These are phyloP conservation scores for Candida berthetii DNA, from an alignment of 805 yeast genomes.

Conservation along the genomic window DNA sequence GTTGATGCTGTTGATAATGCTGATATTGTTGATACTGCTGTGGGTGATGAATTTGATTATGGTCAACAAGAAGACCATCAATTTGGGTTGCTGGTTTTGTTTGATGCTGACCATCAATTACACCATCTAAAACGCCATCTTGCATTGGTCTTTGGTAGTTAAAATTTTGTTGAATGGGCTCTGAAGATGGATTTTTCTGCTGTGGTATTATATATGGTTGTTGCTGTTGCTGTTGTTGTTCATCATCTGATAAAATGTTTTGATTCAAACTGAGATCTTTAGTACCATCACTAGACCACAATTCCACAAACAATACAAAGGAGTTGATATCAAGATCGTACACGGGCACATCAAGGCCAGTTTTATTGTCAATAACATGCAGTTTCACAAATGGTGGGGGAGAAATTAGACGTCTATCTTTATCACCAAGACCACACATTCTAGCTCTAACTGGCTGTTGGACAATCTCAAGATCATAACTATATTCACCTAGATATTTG, in stretches of 20 bases:
- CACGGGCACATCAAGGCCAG: constrained; percentile 20
- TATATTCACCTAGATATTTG: background rate
- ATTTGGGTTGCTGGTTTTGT: background rate
- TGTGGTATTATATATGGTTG: too few relatives aligned
- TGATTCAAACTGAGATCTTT: constrained; percentile 15
- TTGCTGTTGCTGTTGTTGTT: background rate
- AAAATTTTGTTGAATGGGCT: background rate
- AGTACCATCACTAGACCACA: constrained; percentile 30
- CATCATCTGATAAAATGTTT: constrained; percentile 3
- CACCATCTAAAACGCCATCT: background rate
- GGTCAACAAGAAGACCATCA: background rate
- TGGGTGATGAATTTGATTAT: background rate
- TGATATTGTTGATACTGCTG: background rate
- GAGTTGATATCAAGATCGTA: constrained; percentile 24
- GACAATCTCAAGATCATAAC: constrained; percentile 23
- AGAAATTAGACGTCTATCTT: constrained; percentile 25
- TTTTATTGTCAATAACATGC: constrained; percentile 12
- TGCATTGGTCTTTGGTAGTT: background rate
- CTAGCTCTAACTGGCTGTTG: constrained; percentile 40
- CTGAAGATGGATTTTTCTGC: background rate
- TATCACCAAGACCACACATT: constrained; percentile 41
- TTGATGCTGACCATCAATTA: background rate
- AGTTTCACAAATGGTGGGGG: constrained; percentile 26
- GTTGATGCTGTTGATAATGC: background rate
- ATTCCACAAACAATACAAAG: constrained; percentile 31